These are phyloP conservation scores for Fusarium domesticum DNA, from an alignment of 2,329 filamentous ascomycete species.

Conservation along the genomic window DNA sequence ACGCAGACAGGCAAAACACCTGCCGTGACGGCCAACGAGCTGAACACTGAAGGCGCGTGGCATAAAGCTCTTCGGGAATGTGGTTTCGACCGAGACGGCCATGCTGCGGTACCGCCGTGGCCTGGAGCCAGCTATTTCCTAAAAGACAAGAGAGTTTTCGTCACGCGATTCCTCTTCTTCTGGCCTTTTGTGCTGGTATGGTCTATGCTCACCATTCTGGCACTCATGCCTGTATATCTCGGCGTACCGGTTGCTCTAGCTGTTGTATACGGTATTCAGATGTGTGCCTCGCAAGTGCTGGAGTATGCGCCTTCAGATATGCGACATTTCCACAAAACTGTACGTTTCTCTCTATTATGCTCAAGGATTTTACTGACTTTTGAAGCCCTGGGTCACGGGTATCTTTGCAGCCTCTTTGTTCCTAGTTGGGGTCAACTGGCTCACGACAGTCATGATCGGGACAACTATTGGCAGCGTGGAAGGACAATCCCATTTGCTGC, in stretches of 20 bases:
- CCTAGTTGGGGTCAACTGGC: conserved; percentile 73
- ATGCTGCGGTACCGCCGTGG: conserved; percentile 65
- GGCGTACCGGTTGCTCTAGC: conserved; percentile 70
- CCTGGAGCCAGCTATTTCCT: conserved; percentile 69
- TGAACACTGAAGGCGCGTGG: conserved; percentile 83
- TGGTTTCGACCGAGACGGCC: conserved; percentile 78
- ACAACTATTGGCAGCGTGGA: conserved; percentile 20
- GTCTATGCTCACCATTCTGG: conserved; percentile 66
- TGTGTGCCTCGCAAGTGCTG: conserved; percentile 71
- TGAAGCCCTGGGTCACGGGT: conserved; percentile 82
- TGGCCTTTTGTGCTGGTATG: conserved; percentile 81
- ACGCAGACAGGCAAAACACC: conserved; percentile 91
- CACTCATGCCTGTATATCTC: conserved; percentile 69
- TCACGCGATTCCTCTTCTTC: conserved; percentile 83
- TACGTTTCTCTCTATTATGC: conserved; percentile 41
- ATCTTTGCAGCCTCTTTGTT: conserved; percentile 89
- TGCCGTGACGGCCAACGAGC: conserved; percentile 77
- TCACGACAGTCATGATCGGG: conserved; percentile 55
- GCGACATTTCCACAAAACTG: conserved; percentile 85
- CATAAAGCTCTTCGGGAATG: conserved; percentile 77
- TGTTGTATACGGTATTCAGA: conserved; percentile 69
- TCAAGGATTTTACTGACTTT: conserved; percentile 6
- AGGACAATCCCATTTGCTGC: conserved; percentile 55
- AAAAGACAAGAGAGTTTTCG: conserved; percentile 73
- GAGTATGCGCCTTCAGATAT: conserved; percentile 84